Percentiles rank a stretch among this genome's conserved stretches.
phyloP scores from a whole-genome alignment of 345 rosid genomes.

The Populus pruinosa region DNA sequence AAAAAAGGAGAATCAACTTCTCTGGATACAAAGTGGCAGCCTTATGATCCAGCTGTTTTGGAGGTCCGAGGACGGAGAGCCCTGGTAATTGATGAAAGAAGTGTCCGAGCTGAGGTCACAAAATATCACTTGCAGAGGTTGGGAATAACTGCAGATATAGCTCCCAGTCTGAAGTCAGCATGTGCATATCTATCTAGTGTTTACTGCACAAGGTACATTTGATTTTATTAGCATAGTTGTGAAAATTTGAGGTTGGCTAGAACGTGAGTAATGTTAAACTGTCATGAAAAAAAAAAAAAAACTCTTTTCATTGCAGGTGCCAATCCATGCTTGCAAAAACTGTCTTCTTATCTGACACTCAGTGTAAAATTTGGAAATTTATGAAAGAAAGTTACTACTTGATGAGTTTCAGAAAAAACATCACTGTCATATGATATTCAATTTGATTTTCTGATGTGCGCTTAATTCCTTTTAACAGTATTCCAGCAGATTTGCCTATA shows the following conservation, averaged over 20 bases:
- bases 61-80: constrained; percentile 65
- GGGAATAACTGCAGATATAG: constrained; percentile 50
- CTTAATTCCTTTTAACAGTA: constrained; percentile 33
- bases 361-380: neutral
- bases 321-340: neutral
- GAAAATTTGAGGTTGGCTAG: neutral
- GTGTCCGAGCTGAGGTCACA: constrained; percentile 75
- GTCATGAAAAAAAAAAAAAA: neutral
- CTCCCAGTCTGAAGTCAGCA: constrained; percentile 45
- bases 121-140: constrained; percentile 69
- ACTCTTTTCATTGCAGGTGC: neutral
- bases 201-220: constrained; percentile 40
- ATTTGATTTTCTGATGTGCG: constrained; percentile 9
- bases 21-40: constrained; percentile 42
- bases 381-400: neutral
- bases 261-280: neutral
- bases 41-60: constrained; percentile 36
- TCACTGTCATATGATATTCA: neutral
- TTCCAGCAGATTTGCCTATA: constrained; percentile 37
- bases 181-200: constrained; percentile 34
- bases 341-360: neutral
- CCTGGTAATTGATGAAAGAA: constrained; percentile 67
- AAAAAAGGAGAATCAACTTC: constrained; percentile 44
- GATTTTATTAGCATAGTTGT: neutral
- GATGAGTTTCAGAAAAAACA: neutral